Evolutionary conservation across 371 early-diverging fungal species (phyloP).

Genomic region (Funneliformis caledonium): DNA sequence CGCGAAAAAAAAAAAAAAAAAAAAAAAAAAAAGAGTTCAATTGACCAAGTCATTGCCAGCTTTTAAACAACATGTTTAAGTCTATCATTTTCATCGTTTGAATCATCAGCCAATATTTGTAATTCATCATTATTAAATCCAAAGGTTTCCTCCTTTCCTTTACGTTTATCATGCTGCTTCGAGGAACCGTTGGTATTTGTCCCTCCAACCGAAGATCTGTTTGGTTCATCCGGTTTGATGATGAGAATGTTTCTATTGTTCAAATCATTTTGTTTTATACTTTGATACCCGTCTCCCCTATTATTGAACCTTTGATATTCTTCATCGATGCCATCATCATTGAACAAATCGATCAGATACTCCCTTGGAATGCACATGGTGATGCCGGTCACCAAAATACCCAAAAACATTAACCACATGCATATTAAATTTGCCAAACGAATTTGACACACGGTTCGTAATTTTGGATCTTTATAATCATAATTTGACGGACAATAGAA

Average conservation of each 20-base stretch:
- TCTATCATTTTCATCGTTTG: neutral
- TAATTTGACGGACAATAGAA: constrained; percentile 16
- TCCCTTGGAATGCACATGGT: neutral
- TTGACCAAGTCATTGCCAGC: too few relatives aligned
- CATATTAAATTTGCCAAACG: constrained; percentile 20
- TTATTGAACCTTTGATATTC: neutral
- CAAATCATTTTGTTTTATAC: neutral
- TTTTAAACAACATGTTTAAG: neutral
- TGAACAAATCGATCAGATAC: neutral
- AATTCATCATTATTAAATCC: neutral
- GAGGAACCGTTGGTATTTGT: neutral
- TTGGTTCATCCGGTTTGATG: neutral
- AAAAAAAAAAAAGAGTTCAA: too few relatives aligned
- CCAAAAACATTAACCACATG: constrained; percentile 8
- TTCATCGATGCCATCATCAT: neutral
- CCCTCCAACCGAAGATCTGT: neutral
- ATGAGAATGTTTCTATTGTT: neutral
- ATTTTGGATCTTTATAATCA: neutral
- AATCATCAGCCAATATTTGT: neutral
- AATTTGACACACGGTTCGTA: neutral
- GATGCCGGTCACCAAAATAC: neutral
- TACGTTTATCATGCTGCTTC: neutral
- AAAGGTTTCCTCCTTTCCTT: neutral
- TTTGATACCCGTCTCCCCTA: neutral
- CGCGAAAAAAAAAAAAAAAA: neutral